Percentiles rank a stretch among this genome's conserved stretches.
Evolutionary conservation across 192 early-diverging fungal genomes (phyloP).

Genomic region (Kappamyces sp.): DNA sequence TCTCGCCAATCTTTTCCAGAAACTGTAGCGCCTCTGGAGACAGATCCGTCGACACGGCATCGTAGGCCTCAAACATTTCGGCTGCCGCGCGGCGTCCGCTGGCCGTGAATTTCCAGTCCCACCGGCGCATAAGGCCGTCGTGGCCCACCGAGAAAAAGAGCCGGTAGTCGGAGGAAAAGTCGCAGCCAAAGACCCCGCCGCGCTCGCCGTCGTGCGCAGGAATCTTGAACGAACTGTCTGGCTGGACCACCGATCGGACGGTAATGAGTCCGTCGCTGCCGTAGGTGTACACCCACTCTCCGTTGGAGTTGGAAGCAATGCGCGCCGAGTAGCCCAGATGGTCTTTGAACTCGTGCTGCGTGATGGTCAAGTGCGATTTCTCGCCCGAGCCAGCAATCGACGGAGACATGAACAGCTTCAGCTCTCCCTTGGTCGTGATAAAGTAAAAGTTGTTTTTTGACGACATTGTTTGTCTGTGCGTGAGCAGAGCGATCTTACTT

Average conservation of each 20-base stretch:
- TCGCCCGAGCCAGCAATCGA: background rate
- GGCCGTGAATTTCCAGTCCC: slow-evolving; percentile 44
- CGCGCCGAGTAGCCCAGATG: slow-evolving; percentile 23
- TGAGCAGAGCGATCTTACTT: slow-evolving; percentile 20
- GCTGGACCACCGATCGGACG: slow-evolving; percentile 42
- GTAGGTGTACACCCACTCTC: slow-evolving; percentile 41
- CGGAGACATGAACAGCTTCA: slow-evolving; percentile 32
- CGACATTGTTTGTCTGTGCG: slow-evolving; percentile 30
- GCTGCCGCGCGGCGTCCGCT: slow-evolving; percentile 32
- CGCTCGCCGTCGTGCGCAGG: slow-evolving; percentile 36
- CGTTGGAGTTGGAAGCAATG: slow-evolving; percentile 18
- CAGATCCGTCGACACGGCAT: slow-evolving; percentile 16
- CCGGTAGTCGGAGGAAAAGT: slow-evolving; percentile 29
- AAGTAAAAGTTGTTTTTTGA: slow-evolving; percentile 34
- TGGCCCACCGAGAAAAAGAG: slow-evolving; percentile 31
- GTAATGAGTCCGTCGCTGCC: slow-evolving; percentile 38
- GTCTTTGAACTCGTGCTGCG: slow-evolving; percentile 28
- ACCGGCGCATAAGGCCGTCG: slow-evolving; percentile 36
- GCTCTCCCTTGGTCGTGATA: slow-evolving; percentile 25
- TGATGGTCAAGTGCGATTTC: background rate
- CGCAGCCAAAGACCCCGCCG: slow-evolving; percentile 34
- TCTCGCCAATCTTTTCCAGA: slow-evolving; percentile 18
- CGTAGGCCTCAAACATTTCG: slow-evolving; percentile 26
- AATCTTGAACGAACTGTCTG: slow-evolving; percentile 36
- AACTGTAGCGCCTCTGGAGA: background rate